These are phyloP conservation scores for Dacryopinax spathularia DNA, from an alignment of 768 basidiomycete genomes.

Conservation along the genomic window DNA sequence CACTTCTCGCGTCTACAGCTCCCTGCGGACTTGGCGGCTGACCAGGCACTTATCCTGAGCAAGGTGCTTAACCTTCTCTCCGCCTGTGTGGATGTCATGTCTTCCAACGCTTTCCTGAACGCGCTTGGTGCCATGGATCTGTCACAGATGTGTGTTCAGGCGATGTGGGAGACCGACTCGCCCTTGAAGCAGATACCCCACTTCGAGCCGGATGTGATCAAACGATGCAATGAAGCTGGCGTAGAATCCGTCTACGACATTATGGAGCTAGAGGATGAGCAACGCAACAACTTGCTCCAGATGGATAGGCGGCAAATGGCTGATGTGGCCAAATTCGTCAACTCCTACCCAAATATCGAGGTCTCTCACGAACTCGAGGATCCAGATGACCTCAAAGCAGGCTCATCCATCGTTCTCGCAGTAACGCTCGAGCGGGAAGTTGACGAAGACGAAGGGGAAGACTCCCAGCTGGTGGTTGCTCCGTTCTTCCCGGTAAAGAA, in stretches of 20 bases:
- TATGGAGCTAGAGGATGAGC: conserved; percentile 95
- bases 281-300: conserved; percentile 63
- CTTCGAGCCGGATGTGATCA: conserved; percentile 78
- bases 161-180: conserved; percentile 93
- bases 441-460: conserved; percentile 39
- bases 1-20: conserved; percentile 89
- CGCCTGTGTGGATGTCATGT: conserved; percentile 96
- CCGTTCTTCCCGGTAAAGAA: conserved; percentile 86
- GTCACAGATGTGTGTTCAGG: conserved; percentile 97
- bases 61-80: conserved; percentile 84
- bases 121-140: conserved; percentile 95
- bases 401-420: conserved; percentile 65
- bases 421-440: conserved; percentile 69
- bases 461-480: conserved; percentile 76
- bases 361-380: conserved; percentile 68
- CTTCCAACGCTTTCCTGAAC: conserved; percentile 87
- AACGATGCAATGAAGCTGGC: conserved; percentile 66
- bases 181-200: conserved; percentile 93
- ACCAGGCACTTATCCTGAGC: conserved; percentile 74
- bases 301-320: conserved; percentile 82
- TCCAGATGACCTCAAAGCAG: conserved; percentile 74
- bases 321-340: conserved; percentile 89
- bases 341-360: conserved; percentile 93
- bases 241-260: conserved; percentile 90
- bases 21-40: conserved; percentile 84